Base-by-base conservation (phyloP, 2,329 filamentous ascomycete species). In the Magnaporthiopsis rhizophila region DNA sequence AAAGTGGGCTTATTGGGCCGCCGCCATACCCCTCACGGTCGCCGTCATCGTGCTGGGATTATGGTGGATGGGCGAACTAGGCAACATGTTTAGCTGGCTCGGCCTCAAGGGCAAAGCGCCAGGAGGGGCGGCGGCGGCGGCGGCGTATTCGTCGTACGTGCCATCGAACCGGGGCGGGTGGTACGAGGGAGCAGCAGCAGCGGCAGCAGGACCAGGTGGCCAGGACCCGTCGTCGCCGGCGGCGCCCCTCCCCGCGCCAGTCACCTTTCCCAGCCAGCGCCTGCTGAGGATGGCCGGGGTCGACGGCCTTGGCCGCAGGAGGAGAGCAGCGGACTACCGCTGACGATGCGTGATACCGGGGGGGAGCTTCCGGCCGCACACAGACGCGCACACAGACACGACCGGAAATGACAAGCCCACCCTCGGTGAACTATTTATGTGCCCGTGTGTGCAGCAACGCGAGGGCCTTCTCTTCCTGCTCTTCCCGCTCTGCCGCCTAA, bases 1-100 rank as follows among this genome's bases (percentile, higher is more conserved):
- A 53, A 21, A 83, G 71, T 80, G 79, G 77, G 68, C 78, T 3
- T 84, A 81, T 71, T 84, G 81, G 81, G 76, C 74, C 2, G 74
- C 77, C 0, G 79, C 81, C 2, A 64, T 83, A 13, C 80, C 80
- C 0, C 72, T 83, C 3, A 83, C 81, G 0, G 62, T 77, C 0
- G 64, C 74, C 3, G 74, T 81, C 32, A 74, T 82, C 36, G 64
- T 75, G 8, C 61, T 74, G 3, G 78, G 78, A 0, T 69, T 81
- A 3, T 75, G 75, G 72, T 79, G 77, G 71, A 79, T 79, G 69
- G 77, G 76, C 8, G 78, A 80, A 67, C 69, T 81, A 58, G 73
- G 74, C 28, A 76, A 74, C 65, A 34, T 57, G 6, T 28, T 59
- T 32, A 21, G 26, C 34, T 60, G 58, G 58, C 28, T 60, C 58